Base-by-base conservation (phyloP, 306 rosid genomes). In the Trichosanthes truncata region DNA sequence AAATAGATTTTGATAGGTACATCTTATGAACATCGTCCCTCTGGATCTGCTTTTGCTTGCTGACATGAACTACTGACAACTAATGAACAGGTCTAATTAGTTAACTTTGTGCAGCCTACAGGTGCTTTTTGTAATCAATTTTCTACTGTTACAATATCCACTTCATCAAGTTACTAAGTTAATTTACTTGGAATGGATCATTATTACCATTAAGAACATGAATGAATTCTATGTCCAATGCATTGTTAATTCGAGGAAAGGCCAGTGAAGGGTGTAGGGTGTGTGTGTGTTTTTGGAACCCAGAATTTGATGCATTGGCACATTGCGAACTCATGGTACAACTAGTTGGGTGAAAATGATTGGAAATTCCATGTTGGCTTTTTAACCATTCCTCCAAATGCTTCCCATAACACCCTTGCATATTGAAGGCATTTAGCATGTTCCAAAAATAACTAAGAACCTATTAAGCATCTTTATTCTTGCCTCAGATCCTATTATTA, bases 1-100 rank as follows among this genome's bases (percentile, higher is more conserved):
- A 82, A 80, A 14, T 85, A 81, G 57, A 26, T 52, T 67, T 78
- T 29, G 26, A 45, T 23, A 15, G 33, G 63, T 55, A 75, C 25
- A 31, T n/a, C 31, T 65, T 40, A 26, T 40, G 31, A 36, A 17
- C 52, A 71, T 45, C 76, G 25, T 6, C 76, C 53, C 56, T 5
- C 21, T 23, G 55, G 76, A 35, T 69, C 52, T 71, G 56, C n/a
- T 23, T 71, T 43, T 23, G 56, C 76, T 41, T 45, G 35, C 76
- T 23, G 35, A 71, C 76, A 71, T 43, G 56, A 36, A 67, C 29
- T 38, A 5, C 74, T 40, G 18, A 67, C n/a, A 67, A 20, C 52
- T 20, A 3, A 67, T 4, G 51, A 67, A 38, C 74, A 67, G 51
- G 51, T 67, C 29, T 40, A 40, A 67, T 40, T n/a, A 38, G 5